A percentile compares a stretch with the other conserved stretches of the same genome.
phyloP scores from a whole-genome alignment of 2,329 filamentous ascomycete genomes.

The Daldinia eschscholtzii region DNA sequence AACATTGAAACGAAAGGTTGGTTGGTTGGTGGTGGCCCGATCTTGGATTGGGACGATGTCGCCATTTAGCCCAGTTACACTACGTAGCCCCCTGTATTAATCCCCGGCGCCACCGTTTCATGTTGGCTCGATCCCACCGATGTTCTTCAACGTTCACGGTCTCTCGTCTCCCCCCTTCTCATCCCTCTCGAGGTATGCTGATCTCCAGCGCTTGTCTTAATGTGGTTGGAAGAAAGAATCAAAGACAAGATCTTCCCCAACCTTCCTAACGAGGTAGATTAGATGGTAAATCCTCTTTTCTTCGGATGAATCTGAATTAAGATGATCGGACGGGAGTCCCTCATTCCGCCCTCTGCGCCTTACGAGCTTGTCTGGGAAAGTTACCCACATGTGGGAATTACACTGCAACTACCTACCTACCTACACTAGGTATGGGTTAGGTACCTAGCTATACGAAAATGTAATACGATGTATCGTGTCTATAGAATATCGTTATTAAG shows the following conservation, averaged over 20 bases:
- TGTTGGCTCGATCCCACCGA: conserved; percentile 21
- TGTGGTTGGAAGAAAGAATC: conserved; percentile 16
- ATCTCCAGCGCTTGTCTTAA: conserved; percentile 33
- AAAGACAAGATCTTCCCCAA: conserved; percentile 15
- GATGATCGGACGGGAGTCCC: not conserved
- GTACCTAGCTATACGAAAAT: too few species aligned
- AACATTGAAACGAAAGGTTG: conserved; percentile 32
- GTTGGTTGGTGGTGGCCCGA: conserved; percentile 20
- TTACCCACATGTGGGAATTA: not conserved
- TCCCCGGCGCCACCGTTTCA: conserved; percentile 34
- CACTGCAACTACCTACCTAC: not conserved
- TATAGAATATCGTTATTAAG: not conserved
- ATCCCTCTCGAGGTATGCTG: conserved; percentile 17
- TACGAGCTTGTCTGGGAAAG: not conserved
- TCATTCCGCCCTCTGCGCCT: not conserved
- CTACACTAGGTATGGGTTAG: too few species aligned
- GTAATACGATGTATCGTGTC: not conserved
- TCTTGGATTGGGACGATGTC: conserved; percentile 13
- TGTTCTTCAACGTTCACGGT: conserved; percentile 22
- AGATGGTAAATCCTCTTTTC: not conserved
- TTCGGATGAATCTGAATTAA: not conserved
- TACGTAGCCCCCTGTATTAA: conserved; percentile 24
- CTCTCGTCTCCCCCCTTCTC: not conserved
- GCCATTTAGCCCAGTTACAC: conserved; percentile 1
- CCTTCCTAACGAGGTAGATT: conserved; percentile 16